Conservation (phyloP, 768 basidiomycete species). For the Cyclocybe cylindracea region DNA sequence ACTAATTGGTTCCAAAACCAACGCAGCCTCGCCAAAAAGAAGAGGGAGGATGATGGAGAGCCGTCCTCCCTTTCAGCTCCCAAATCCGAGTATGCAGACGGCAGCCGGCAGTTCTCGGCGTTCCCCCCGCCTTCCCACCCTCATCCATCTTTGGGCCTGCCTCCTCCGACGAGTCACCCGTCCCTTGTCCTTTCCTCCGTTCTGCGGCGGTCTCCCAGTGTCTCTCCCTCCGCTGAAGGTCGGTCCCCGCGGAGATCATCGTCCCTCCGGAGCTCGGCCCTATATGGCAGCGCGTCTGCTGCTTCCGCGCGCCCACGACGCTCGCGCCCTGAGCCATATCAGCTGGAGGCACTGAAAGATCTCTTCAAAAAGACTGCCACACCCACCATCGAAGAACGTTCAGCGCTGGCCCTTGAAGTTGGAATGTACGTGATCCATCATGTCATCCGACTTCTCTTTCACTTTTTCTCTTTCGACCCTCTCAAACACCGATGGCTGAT, state of each 20-base stretch:
- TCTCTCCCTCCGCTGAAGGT: constrained; percentile 41
- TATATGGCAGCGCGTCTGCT: constrained; percentile 41
- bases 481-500: constrained; percentile 14
- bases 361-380: constrained; percentile 68
- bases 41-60: constrained; percentile 56
- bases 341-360: constrained; percentile 73
- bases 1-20: constrained; percentile 91
- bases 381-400: constrained; percentile 80
- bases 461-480: too few species aligned
- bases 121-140: constrained; percentile 48
- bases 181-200: constrained; percentile 30
- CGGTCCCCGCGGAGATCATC: constrained; percentile 38
- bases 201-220: constrained; percentile 35
- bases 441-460: constrained; percentile 10
- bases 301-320: constrained; percentile 60
- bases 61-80: constrained; percentile 13
- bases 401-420: constrained; percentile 69
- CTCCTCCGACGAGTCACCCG: constrained; percentile 33
- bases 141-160: constrained; percentile 46
- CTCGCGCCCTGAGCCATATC: constrained; percentile 77
- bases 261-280: constrained; percentile 41
- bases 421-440: constrained; percentile 60
- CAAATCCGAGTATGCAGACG: constrained; percentile 33
- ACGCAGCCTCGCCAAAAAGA: constrained; percentile 75
- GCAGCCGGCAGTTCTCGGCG: constrained; percentile 43